Percentiles rank a stretch among this genome's conserved stretches.
Conservation (phyloP, 208 protist genomes). For the Plasmodiophora brassicae region DNA sequence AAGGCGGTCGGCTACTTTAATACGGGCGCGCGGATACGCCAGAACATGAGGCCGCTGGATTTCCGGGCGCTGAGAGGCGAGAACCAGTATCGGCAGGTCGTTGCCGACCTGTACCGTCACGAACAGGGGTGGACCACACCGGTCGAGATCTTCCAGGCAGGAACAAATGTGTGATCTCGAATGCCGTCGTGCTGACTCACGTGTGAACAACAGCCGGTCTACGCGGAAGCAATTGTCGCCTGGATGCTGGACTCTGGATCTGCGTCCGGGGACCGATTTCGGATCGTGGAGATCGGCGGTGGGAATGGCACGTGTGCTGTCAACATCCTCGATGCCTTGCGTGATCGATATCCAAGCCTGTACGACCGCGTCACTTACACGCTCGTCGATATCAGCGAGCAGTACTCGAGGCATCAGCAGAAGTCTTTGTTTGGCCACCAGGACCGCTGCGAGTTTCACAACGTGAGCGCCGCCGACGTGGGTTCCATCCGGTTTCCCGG, state of each 20-base stretch:
- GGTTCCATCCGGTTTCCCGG: not conserved
- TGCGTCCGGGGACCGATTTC: not conserved
- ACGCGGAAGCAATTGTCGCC: not conserved
- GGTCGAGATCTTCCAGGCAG: slow-evolving; percentile 18
- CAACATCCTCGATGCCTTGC: not conserved
- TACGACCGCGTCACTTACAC: not conserved
- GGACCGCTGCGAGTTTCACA: not conserved
- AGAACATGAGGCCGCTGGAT: not conserved
- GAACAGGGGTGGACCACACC: not conserved
- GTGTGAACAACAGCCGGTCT: not conserved
- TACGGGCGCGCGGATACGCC: not conserved
- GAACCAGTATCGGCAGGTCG: not conserved
- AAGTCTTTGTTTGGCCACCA: not conserved
- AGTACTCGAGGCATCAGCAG: not conserved
- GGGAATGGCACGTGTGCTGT: not conserved
- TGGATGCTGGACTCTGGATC: not conserved
- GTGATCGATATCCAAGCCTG: not conserved
- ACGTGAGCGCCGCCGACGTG: not conserved
- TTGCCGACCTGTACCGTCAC: not conserved
- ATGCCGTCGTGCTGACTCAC: not conserved
- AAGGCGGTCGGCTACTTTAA: not conserved
- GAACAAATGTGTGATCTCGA: too few species aligned
- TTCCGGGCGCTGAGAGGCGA: not conserved
- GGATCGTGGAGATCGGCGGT: not conserved
- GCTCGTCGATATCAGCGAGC: slow-evolving; percentile 8